Evolutionary conservation across 495 filamentous ascomycete species (phyloP), one percentile per base, ranked within the genome.

Genomic region (Mycothermus thermophilus): DNA sequence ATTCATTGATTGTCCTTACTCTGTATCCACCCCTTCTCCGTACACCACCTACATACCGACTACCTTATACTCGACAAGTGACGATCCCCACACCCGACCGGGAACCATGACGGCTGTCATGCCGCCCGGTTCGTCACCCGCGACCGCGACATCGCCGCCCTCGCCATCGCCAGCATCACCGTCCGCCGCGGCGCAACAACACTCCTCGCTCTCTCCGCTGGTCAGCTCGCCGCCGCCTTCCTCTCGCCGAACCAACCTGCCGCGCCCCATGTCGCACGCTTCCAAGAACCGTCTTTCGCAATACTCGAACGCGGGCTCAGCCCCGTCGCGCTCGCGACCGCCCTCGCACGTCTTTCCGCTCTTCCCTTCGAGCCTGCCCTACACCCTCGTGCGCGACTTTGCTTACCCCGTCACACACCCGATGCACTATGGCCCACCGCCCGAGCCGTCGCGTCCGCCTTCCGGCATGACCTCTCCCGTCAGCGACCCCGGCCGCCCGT

Each of bases 381-480:
- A 95, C 51, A 72, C 88, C 30, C 67, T 79, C 6, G 87, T 99
- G 21, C 80, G 92, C 44, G 90, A 99, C 64, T 99, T 96, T 58
- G 90, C 92, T 28, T 99, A 96, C 48, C 76, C 83, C 5, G 44
- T 71, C 10, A 66, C 66, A 13, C 83, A 96, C 51, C 86, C 83
- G 10, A 62, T 93, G 46, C 88, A 95, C 66, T 95, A 96, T 65
- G 90, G 90, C 16, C 86, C 90, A 18, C 80, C 83, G 1, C 71
- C 74, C n/a, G 77, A 82, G 44, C 59, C 72, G n/a, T 76, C 74
- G 12, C 63, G 62, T 36, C 65, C 72, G 11, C 65, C 69, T 5
- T 92, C 84, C 8, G 77, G 77, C 20, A 69, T 80, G 40, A 86
- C 82, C 1, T 93, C 90, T 3, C 88, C 92, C 4, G 77, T 70